phyloP scores from a whole-genome alignment of 129 eudicot genomes.

The Gnaphalium uliginosum region DNA sequence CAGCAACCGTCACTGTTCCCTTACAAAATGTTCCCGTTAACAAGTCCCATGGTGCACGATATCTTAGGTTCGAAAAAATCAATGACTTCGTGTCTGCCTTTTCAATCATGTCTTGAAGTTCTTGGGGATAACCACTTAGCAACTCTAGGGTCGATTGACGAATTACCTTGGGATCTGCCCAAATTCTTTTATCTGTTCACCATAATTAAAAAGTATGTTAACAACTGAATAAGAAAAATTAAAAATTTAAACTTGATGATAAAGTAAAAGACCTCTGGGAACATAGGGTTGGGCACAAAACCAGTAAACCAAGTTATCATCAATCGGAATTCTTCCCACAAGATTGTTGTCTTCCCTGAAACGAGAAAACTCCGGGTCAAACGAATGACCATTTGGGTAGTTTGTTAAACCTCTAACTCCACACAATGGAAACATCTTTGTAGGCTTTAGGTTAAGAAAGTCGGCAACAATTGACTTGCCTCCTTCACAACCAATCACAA shows the following conservation, averaged over 20 bases:
- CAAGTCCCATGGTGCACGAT: slow-evolving; percentile 74
- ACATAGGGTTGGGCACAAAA: slow-evolving; percentile 32
- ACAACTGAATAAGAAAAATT: background rate
- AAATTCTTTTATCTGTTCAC: slow-evolving; percentile 38
- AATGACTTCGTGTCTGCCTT: slow-evolving; percentile 35
- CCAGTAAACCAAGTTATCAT: slow-evolving; percentile 58
- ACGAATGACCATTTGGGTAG: slow-evolving; percentile 60
- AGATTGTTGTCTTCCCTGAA: slow-evolving; percentile 27
- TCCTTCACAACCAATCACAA: slow-evolving; percentile 69
- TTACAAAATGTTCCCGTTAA: slow-evolving; percentile 42
- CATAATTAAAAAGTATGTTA: background rate
- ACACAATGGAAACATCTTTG: slow-evolving; percentile 33
- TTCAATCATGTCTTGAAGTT: slow-evolving; percentile 42
- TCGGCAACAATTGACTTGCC: slow-evolving; percentile 48
- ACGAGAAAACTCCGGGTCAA: slow-evolving; percentile 40
- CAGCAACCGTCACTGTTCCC: slow-evolving; percentile 57
- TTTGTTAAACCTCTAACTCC: slow-evolving; percentile 53
- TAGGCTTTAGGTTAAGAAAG: slow-evolving; percentile 47
- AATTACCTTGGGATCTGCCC: slow-evolving; percentile 43
- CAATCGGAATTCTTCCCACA: slow-evolving; percentile 52
- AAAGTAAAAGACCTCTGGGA: slow-evolving; percentile 12
- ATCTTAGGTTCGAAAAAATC: slow-evolving; percentile 38
- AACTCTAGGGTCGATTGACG: slow-evolving; percentile 29
- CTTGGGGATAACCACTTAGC: slow-evolving; percentile 37
- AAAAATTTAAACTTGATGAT: background rate